Evolutionary conservation across 176 grass and related monocot genomes (phyloP), one percentile per base, ranked within the genome.

Genomic region (Coix lacrymajobi): DNA sequence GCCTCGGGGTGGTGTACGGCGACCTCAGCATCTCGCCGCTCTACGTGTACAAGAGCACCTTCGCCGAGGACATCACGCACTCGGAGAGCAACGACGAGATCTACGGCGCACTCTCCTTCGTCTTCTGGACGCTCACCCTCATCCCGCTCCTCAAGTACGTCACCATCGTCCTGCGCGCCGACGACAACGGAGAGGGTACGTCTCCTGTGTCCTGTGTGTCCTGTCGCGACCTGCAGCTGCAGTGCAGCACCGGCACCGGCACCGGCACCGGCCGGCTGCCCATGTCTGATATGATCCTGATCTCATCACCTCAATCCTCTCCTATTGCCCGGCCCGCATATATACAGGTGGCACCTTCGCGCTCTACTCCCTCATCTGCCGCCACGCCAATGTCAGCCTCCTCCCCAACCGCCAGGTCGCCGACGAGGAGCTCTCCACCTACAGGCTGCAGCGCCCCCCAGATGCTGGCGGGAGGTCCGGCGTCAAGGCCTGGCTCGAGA

Each of bases 31-130:
- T 99, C 71, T 93, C 96, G 8, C 96, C 96, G 10, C 79, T 99
- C 17, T 99, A 99, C 82, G 96, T 99, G 19, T 99, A 93, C 89
- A 99, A 96, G 80, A 99, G 96, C 86, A 99, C 96, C 81, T 99
- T 99, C 85, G 96, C 96, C 3, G 93, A 98, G 83, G 96, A 99
- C 89, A 96, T 99, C 85, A 90, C 56, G 14, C 96, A 99, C 84
- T 96, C 96, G 60, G 89, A 99, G 48, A 83, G 72, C 73, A 99
- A 99, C 85, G 91, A 99, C 66, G 96, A 99, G 80, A 94, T 93
- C 79, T 95, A 78, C 70, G 96, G 96, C 66, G 93, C 86, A 5
- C 96, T 99, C 68, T 99, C 85, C 73, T 99, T 96, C 76, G 80
- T 96, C 68, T 99, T 99, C 91, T 99, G 96, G 96, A 93, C 96